Percentiles rank a stretch among this genome's conserved stretches.
These are phyloP conservation scores for Thielaviopsis cerberus DNA, from an alignment of 2,329 filamentous ascomycete species.

Conservation along the genomic window DNA sequence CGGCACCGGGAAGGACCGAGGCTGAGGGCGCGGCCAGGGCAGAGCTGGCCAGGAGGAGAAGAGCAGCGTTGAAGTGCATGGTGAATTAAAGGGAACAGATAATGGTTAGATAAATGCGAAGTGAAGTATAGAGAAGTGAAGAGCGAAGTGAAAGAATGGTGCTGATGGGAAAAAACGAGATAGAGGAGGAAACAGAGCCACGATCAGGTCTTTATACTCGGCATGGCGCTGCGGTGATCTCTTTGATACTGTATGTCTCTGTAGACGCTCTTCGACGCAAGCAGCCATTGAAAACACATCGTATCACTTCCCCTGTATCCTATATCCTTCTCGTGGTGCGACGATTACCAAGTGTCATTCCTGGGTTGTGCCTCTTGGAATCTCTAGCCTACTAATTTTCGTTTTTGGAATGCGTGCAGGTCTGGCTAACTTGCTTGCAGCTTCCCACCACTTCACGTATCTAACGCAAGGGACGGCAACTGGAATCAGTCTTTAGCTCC, in stretches of 20 bases:
- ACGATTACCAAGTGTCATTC: too few species aligned
- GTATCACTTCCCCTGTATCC: too few species aligned
- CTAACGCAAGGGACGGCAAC: not conserved
- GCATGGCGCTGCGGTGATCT: not conserved
- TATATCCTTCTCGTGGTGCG: too few species aligned
- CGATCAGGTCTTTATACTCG: slow-evolving; percentile 4
- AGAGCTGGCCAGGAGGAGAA: slow-evolving; percentile 4
- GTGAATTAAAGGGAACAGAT: not conserved
- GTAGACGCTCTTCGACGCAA: not conserved
- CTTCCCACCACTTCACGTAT: not conserved
- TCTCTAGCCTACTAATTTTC: too few species aligned
- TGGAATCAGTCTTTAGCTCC: not conserved
- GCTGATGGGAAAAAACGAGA: not conserved
- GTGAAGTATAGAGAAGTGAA: slow-evolving; percentile 2
- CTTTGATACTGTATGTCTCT: not conserved
- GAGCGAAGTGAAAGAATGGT: slow-evolving; percentile 5
- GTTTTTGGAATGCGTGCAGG: too few species aligned
- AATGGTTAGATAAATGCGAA: not conserved
- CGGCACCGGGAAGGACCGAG: not conserved
- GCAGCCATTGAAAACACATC: too few species aligned
- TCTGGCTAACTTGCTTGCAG: too few species aligned
- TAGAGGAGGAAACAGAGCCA: not conserved
- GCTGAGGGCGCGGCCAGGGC: slow-evolving; percentile 2
- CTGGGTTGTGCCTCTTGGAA: too few species aligned
- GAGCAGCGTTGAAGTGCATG: slow-evolving; percentile 8